phyloP scores from a whole-genome alignment of 2,329 filamentous ascomycete species.

The Nemania serpens region DNA sequence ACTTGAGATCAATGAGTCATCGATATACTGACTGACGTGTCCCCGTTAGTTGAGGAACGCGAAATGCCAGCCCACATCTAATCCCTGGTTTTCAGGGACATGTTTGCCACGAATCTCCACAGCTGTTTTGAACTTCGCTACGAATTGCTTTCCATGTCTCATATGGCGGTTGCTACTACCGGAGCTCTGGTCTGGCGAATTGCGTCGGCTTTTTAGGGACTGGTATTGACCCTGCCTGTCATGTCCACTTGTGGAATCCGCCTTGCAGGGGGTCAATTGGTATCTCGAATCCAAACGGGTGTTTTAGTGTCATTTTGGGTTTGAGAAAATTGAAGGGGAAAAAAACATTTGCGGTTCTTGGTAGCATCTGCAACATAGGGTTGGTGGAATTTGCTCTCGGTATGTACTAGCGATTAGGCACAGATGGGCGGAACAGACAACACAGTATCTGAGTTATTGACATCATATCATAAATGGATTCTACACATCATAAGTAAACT shows the following conservation, averaged over 20 bases:
- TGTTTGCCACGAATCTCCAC: background rate
- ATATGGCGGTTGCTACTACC: conserved; percentile 7
- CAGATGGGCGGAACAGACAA: background rate
- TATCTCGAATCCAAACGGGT: background rate
- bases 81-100: background rate
- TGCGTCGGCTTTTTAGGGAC: conserved; percentile 5
- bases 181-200: conserved; percentile 2
- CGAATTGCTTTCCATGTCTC: background rate
- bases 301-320: background rate
- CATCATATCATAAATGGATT: background rate
- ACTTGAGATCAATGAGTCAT: background rate
- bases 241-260: background rate
- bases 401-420: conserved; percentile 2
- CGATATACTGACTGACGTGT: background rate
- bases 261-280: background rate
- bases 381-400: conserved; percentile 9
- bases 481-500: background rate
- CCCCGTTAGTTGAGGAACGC: background rate
- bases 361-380: background rate
- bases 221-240: background rate
- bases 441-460: background rate
- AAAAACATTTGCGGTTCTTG: conserved; percentile 6
- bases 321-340: background rate
- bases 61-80: conserved; percentile 4
- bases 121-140: background rate